Conservation (phyloP, 2,329 filamentous ascomycete species). For the Calonectria pauciramosa region DNA sequence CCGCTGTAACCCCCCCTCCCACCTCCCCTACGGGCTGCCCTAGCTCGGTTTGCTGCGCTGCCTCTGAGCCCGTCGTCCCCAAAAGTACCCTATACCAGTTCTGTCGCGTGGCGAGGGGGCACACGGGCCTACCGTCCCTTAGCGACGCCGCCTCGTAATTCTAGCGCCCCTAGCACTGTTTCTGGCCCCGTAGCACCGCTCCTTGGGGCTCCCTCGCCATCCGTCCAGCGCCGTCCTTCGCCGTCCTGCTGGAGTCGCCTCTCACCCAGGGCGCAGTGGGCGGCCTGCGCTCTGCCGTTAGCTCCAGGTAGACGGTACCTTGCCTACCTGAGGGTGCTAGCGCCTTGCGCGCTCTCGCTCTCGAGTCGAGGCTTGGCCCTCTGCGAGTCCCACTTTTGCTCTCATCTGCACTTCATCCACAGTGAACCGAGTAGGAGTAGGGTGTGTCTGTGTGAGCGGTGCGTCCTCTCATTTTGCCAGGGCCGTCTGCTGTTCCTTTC, state of each 20-base stretch:
- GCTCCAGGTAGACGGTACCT: constrained; percentile 23
- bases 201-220: neutral
- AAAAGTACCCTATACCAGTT: constrained; percentile 13
- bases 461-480: neutral
- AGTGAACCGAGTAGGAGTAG: neutral
- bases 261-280: neutral
- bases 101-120: constrained; percentile 20
- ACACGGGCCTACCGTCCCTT: constrained; percentile 15
- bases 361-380: neutral
- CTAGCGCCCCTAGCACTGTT: constrained; percentile 12
- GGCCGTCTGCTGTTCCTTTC: neutral
- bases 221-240: neutral
- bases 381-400: constrained; percentile 18
- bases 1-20: constrained; percentile 19
- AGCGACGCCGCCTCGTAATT: constrained; percentile 12
- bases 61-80: neutral
- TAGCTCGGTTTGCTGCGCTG: constrained; percentile 9
- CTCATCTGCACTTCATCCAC: constrained; percentile 14
- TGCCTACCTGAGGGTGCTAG: neutral
- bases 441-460: constrained; percentile 3
- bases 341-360: neutral
- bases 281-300: constrained; percentile 17
- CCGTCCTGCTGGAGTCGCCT: neutral
- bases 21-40: constrained; percentile 11
- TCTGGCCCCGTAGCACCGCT: constrained; percentile 2